phyloP scores from a whole-genome alignment of 1,284 basidiomycete species.

The Boletus sp. region DNA sequence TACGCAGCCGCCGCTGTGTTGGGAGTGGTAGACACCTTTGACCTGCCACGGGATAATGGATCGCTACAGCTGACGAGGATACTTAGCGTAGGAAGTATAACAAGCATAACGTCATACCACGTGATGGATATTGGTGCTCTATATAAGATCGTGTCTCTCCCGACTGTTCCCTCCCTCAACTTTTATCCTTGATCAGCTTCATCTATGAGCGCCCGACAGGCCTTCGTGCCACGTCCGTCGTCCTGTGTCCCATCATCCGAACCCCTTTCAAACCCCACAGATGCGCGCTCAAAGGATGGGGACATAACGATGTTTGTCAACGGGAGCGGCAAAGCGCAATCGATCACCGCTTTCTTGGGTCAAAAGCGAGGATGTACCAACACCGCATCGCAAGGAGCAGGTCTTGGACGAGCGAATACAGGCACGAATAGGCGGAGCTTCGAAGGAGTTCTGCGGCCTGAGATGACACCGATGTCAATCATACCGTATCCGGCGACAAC shows the following conservation, averaged over 20 bases:
- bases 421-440: slow-evolving; percentile 17
- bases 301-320: slow-evolving; percentile 2
- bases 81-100: too few species aligned
- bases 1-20: too few species aligned
- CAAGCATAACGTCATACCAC: slow-evolving; percentile 11
- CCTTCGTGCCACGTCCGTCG: slow-evolving; percentile 22
- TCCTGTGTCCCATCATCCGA: slow-evolving; percentile 13
- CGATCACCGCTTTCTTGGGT: slow-evolving; percentile 23
- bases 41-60: too few species aligned
- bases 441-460: slow-evolving; percentile 24
- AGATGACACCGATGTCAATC: slow-evolving; percentile 24
- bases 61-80: too few species aligned
- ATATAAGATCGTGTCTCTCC: slow-evolving; percentile 9
- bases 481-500: slow-evolving; percentile 19
- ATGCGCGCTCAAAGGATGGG: slow-evolving; percentile 8
- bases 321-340: slow-evolving; percentile 17
- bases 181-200: neutral
- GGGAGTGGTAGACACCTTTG: too few species aligned
- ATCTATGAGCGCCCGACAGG: slow-evolving; percentile 29
- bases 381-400: neutral
- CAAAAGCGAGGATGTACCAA: slow-evolving; percentile 15
- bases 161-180: neutral
- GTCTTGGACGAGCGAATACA: slow-evolving; percentile 11
- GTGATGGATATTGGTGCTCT: slow-evolving; percentile 12
- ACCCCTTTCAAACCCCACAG: slow-evolving; percentile 2